A percentile compares a stretch with the other conserved stretches of the same genome.
phyloP scores from a whole-genome alignment of 805 yeast genomes.

The Zygosaccharomyces bisporus region DNA sequence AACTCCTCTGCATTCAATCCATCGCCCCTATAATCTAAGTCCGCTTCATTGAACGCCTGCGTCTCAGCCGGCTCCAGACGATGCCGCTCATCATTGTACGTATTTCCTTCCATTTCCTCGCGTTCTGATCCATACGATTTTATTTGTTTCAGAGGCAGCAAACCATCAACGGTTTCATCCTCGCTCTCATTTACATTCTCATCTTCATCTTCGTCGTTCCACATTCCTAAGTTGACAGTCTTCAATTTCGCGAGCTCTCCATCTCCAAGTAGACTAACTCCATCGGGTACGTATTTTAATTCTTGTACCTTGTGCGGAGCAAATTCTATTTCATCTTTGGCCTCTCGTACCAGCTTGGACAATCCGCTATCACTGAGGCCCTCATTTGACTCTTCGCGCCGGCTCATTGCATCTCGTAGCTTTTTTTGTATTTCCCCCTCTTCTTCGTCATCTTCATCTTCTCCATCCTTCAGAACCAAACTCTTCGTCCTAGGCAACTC shows the following conservation, averaged over 20 bases:
- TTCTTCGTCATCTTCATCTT: constrained; percentile 23
- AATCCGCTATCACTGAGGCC: constrained; percentile 17
- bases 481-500: constrained; percentile 29
- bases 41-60: constrained; percentile 4
- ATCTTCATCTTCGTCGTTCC: constrained; percentile 11
- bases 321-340: constrained; percentile 39
- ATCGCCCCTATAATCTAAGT: constrained; percentile 24
- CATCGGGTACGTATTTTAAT: constrained; percentile 44
- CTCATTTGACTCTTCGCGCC: constrained; percentile 28
- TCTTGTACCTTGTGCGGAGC: constrained; percentile 41
- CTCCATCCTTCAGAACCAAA: constrained; percentile 31
- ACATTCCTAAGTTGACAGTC: constrained; percentile 15
- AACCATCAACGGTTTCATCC: constrained; percentile 21
- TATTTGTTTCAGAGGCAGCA: constrained; percentile 12
- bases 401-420: constrained; percentile 34
- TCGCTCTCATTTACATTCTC: constrained; percentile 2
- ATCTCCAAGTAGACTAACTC: constrained; percentile 40
- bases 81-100: background rate
- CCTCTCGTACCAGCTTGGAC: constrained; percentile 18
- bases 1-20: constrained; percentile 29
- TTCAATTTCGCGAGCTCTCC: constrained; percentile 32
- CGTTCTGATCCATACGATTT: constrained; percentile 26
- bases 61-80: background rate
- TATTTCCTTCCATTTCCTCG: constrained; percentile 7
- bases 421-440: constrained; percentile 20